Base-by-base conservation (phyloP, 2,329 filamentous ascomycete species). In the Amphichorda felina region DNA sequence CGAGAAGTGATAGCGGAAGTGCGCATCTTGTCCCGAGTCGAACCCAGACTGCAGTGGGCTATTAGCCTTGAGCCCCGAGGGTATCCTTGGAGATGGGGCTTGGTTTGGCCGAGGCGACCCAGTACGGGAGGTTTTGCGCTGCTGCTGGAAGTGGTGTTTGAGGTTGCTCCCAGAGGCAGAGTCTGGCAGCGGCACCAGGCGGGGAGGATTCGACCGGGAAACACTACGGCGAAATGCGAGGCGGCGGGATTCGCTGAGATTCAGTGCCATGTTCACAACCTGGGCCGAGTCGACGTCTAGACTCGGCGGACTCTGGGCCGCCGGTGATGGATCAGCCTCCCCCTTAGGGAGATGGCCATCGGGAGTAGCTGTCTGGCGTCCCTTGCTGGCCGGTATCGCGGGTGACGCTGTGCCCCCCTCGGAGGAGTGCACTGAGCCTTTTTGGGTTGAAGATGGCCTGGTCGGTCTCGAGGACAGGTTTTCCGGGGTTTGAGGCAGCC, bases 231-330 rank as follows among this genome's bases (percentile, higher is more conserved):
- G 72, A 55, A 61, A 75, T 41, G 66, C 82, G 58, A 68, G 69
- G 50, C 75, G 75, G 43, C 77, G 75, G 49, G 80, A 84, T 56
- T 95, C 86, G 61, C 83, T 94, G 34, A 96, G 60, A 43, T 81
- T 91, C 46, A 96, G 60, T 2, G 89, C 89, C 72, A 96, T 83
- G 49, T 87, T 87, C 29, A 96, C 86, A 43, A 96, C 93, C 55
- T 94, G 84, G 4, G 81, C 75, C 7, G 88, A 82, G 49, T 95
- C 88, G 40, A 82, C 69, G 47, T 86, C 76, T 15, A 82, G 53
- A 5, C 14, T 19, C 21, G 21, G 10, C n/a, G n/a, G n/a, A n/a
- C n/a, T n/a, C n/a, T n/a, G n/a, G n/a, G n/a, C n/a, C n/a, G n/a
- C n/a, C 6, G 21, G 21, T 10, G 21, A 24, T 24, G 21, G 10